Conservation (phyloP, 768 basidiomycete genomes). For the Holtermannia corniformis region DNA sequence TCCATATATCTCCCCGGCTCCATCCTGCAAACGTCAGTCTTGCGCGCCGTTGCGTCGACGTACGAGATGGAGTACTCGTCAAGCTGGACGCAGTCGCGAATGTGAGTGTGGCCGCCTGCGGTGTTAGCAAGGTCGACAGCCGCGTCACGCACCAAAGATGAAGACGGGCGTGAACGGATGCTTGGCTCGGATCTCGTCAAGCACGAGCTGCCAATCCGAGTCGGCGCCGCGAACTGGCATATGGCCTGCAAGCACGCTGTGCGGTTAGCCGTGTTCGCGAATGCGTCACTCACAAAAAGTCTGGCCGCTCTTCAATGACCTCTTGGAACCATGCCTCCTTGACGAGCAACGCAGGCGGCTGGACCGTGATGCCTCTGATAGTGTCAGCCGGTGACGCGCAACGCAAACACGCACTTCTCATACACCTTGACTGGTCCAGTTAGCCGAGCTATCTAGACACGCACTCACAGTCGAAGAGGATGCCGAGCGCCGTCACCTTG, state of each 20-base stretch:
- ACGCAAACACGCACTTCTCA: conserved; percentile 37
- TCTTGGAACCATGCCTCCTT: conserved; percentile 72
- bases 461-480: conserved; percentile 56
- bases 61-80: conserved; percentile 73
- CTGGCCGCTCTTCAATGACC: conserved; percentile 69
- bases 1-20: conserved; percentile 70
- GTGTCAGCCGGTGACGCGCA: not conserved
- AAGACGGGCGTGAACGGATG: conserved; percentile 70
- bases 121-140: not conserved
- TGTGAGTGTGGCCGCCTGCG: conserved; percentile 58
- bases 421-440: conserved; percentile 42
- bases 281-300: conserved; percentile 51
- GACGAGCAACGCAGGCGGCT: conserved; percentile 63
- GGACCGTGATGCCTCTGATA: conserved; percentile 58
- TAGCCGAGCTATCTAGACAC: not conserved
- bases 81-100: conserved; percentile 65
- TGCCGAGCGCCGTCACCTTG: conserved; percentile 67
- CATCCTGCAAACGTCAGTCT: conserved; percentile 11
- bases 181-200: conserved; percentile 60
- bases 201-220: conserved; percentile 57
- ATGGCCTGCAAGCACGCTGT: conserved; percentile 50
- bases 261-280: not conserved
- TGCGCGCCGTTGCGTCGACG: conserved; percentile 46
- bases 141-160: conserved; percentile 56
- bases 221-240: conserved; percentile 64